These are phyloP conservation scores for Picochlorum sp. DNA, from an alignment of 139 green algal genomes.

Conservation along the genomic window DNA sequence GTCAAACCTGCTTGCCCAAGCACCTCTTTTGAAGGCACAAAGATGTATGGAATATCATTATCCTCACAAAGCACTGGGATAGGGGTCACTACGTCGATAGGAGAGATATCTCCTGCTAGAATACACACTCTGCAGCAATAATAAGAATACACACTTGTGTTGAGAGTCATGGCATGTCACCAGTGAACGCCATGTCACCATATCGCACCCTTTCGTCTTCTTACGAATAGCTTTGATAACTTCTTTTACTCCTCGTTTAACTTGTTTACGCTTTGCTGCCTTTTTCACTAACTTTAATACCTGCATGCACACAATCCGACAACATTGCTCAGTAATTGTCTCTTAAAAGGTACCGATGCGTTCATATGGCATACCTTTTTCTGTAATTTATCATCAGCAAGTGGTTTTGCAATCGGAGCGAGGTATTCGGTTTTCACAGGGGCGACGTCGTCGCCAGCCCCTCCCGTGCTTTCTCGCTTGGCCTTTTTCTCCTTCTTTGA, in stretches of 20 bases:
- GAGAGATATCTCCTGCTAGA: slow-evolving; percentile 94
- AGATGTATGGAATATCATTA: slow-evolving; percentile 90
- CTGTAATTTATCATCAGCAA: slow-evolving; percentile 86
- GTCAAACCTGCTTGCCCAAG: slow-evolving; percentile 87
- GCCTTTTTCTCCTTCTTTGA: slow-evolving; percentile 31
- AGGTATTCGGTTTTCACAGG: slow-evolving; percentile 19
- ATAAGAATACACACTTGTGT: background rate
- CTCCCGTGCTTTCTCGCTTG: slow-evolving; percentile 5
- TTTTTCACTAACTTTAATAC: slow-evolving; percentile 86
- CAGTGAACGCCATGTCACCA: background rate
- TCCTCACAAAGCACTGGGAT: slow-evolving; percentile 96
- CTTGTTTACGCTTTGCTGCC: slow-evolving; percentile 89
- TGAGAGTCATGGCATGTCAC: background rate
- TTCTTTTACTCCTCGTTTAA: slow-evolving; percentile 96
- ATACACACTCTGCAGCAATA: slow-evolving; percentile 70
- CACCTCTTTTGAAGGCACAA: slow-evolving; percentile 91
- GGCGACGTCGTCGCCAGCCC: slow-evolving; percentile 2
- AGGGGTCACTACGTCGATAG: slow-evolving; percentile 95
- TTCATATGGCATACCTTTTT: slow-evolving; percentile 61
- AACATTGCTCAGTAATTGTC: slow-evolving; percentile 19
- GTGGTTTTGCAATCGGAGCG: slow-evolving; percentile 75
- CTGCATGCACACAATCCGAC: slow-evolving; percentile 16
- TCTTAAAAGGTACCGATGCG: background rate
- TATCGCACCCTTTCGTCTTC: slow-evolving; percentile 71
- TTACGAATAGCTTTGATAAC: slow-evolving; percentile 96